Base-by-base conservation (phyloP, 805 yeast species). In the Dipodascus geniculatus region DNA sequence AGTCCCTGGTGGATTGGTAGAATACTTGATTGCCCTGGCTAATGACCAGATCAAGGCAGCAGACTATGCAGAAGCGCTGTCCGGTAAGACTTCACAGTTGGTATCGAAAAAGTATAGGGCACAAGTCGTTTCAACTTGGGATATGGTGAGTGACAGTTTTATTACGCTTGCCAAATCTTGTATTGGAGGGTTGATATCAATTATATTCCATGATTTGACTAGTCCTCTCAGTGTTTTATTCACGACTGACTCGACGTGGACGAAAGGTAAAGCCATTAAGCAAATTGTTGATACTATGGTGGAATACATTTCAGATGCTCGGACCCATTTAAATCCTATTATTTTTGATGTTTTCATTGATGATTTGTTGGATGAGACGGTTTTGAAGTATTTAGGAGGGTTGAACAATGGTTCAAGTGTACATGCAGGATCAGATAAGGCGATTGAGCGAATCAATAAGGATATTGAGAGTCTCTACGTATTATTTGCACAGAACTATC, bases 41-140 rank as follows among this genome's bases (percentile, higher is more conserved):
- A 88, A 88, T 67, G 93, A 90, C 60, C 95, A 85, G 67, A 79
- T 82, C 71, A 74, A 81, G 57, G 83, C 83, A 16, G 84, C 85
- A 2, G 83, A 80, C 60, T 79, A 79, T 57, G 71, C 83, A 1
- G 93, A 85, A 57, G 84, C 85, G 22, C 81, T 86, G 54, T 76
- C 84, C 3, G 79, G 79, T 50, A 76, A 83, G 55, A 76, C 83
- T 60, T 78, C 80, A 22, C 80, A 78, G n/a, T 73, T 80, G 62
- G 85, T 87, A 48, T 75, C 83, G 42, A 82, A 81, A 47, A 77
- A 74, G 54, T 85, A 85, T 67, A 74, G 76, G 53, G 74, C 75
- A 17, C 76, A 78, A 53, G 86, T 88, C 47, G 78, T 77, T 20
- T 66, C 76, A 1, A 73, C 77, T 14, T 71, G 86, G 53, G 81